These are phyloP conservation scores for Rhododendron ferrugineum DNA, from an alignment of 148 eudicot genomes.

Conservation along the genomic window DNA sequence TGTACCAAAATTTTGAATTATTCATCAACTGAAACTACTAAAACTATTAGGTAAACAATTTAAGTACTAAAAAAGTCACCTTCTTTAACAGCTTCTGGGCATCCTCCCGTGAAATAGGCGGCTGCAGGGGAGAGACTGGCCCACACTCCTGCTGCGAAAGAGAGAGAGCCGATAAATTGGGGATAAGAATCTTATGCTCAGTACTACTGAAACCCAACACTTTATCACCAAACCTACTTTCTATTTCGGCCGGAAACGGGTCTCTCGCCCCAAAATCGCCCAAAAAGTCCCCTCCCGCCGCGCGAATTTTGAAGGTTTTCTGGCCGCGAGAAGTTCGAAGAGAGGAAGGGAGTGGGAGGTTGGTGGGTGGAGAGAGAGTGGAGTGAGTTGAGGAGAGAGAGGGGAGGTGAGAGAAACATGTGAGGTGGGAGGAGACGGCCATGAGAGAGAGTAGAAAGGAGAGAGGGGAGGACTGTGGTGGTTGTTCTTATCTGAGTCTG, in stretches of 20 bases:
- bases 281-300: slow-evolving; percentile 35
- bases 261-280: slow-evolving; percentile 87
- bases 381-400: neutral
- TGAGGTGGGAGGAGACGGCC: slow-evolving; percentile 19
- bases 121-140: slow-evolving; percentile 34
- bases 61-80: slow-evolving; percentile 19
- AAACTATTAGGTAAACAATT: neutral
- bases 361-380: neutral
- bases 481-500: neutral
- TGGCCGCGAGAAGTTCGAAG: neutral
- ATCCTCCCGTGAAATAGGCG: slow-evolving; percentile 46
- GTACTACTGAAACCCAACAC: slow-evolving; percentile 55
- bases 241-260: slow-evolving; percentile 86
- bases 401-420: slow-evolving; percentile 14
- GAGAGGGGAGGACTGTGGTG: neutral
- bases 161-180: slow-evolving; percentile 53
- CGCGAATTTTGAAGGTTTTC: slow-evolving; percentile 3
- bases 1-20: neutral
- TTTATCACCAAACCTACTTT: slow-evolving; percentile 66
- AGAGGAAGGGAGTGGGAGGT: neutral
- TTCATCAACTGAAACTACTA: neutral
- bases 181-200: slow-evolving; percentile 81
- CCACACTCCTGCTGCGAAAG: slow-evolving; percentile 49
- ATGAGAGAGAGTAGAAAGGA: slow-evolving; percentile 8
- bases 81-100: slow-evolving; percentile 60